Percentiles rank a stretch among this genome's conserved stretches.
These are phyloP conservation scores for Oligophagozyma castellii DNA, from an alignment of 1,139 yeast genomes.

Conservation along the genomic window DNA sequence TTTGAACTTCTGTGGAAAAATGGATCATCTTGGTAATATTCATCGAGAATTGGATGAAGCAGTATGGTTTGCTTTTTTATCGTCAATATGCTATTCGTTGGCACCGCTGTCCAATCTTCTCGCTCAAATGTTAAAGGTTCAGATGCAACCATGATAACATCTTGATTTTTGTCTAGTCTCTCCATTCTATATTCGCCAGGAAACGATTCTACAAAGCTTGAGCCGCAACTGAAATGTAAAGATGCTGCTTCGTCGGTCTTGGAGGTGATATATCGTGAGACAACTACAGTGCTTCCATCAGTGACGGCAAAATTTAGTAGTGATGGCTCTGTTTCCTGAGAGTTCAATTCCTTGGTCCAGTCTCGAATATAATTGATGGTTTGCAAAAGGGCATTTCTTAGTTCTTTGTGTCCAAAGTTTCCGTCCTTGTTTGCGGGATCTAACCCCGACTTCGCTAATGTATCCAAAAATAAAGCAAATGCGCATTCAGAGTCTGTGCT, in stretches of 20 bases:
- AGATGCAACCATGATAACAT: constrained; percentile 90
- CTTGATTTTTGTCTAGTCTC: constrained; percentile 80
- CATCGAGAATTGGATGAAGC: constrained; percentile 83
- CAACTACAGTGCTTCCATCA: constrained; percentile 82
- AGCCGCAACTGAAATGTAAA: constrained; percentile 85
- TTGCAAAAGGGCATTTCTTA: constrained; percentile 55
- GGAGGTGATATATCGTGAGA: constrained; percentile 79
- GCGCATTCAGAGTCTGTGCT: constrained; percentile 94
- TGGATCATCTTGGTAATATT: constrained; percentile 67
- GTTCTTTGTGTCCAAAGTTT: constrained; percentile 39
- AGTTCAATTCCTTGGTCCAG: constrained; percentile 34
- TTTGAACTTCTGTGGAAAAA: constrained; percentile 56
- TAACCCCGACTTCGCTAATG: constrained; percentile 59
- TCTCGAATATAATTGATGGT: constrained; percentile 63
- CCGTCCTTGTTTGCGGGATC: constrained; percentile 42
- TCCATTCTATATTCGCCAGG: constrained; percentile 93
- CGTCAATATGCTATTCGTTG: constrained; percentile 79
- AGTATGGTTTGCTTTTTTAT: constrained; percentile 76
- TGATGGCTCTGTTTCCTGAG: constrained; percentile 55
- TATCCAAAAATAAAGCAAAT: constrained; percentile 76
- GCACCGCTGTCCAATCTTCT: constrained; percentile 95
- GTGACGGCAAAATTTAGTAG: constrained; percentile 87
- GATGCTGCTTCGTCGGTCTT: constrained; percentile 93
- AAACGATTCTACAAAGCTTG: constrained; percentile 74
- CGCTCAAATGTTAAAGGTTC: constrained; percentile 94